These are phyloP conservation scores for Herpotrichia juniperi DNA, from an alignment of 2,329 filamentous ascomycete species.

Conservation along the genomic window DNA sequence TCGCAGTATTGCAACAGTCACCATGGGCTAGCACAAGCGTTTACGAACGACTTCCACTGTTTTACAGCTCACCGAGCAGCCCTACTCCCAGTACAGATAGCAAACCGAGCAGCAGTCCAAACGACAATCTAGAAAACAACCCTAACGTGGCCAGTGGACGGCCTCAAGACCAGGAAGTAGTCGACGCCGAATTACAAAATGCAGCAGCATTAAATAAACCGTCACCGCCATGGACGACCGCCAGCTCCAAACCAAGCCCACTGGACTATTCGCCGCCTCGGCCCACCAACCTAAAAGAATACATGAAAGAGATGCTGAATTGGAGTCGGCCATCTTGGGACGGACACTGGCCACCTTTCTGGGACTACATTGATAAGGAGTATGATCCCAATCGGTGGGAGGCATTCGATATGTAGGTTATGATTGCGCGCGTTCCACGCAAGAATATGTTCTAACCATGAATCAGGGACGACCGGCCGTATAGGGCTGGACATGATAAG, in stretches of 20 bases:
- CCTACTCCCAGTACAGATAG: background rate
- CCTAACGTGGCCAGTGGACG: background rate
- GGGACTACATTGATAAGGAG: slow-evolving; percentile 48
- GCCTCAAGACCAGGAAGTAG: slow-evolving; percentile 21
- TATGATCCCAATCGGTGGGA: slow-evolving; percentile 59
- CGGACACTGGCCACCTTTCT: slow-evolving; percentile 53
- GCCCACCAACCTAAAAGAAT: slow-evolving; percentile 37
- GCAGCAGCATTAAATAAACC: slow-evolving; percentile 14
- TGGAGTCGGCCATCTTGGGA: slow-evolving; percentile 48
- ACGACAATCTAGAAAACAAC: slow-evolving; percentile 6
- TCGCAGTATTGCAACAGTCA: slow-evolving; percentile 34
- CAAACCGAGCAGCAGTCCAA: background rate
- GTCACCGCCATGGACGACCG: slow-evolving; percentile 31
- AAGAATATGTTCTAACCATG: background rate
- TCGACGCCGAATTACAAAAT: slow-evolving; percentile 14
- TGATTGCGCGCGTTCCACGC: background rate
- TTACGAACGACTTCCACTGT: slow-evolving; percentile 34
- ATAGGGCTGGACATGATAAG: slow-evolving; percentile 42
- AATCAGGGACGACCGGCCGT: slow-evolving; percentile 47
- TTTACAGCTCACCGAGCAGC: slow-evolving; percentile 6
- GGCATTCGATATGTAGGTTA: slow-evolving; percentile 46
- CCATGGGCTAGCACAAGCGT: slow-evolving; percentile 31
- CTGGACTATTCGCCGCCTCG: slow-evolving; percentile 20
- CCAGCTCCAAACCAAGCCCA: background rate
- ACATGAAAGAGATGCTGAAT: slow-evolving; percentile 50